Percentiles rank a stretch among this genome's conserved stretches.
Conservation (phyloP, 495 filamentous ascomycete genomes). For the Hypoxylon lenormandii region DNA sequence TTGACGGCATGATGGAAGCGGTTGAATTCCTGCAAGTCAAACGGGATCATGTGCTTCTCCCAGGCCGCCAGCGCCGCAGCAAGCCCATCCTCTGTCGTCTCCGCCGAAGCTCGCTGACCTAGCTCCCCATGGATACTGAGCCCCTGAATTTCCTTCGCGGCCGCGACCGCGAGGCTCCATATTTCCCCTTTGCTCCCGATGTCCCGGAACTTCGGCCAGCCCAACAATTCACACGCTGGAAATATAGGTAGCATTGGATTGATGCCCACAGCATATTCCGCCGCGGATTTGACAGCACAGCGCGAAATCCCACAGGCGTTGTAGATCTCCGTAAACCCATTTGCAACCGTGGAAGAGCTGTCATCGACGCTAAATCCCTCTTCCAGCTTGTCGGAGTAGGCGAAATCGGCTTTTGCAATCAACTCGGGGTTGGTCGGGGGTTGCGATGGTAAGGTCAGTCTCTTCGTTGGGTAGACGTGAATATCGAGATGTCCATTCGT, state of each 20-base stretch:
- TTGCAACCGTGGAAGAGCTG: constrained; percentile 15
- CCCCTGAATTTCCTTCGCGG: constrained; percentile 29
- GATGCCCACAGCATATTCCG: constrained; percentile 10
- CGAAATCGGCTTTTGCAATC: constrained; percentile 31
- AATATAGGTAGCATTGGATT: constrained; percentile 18
- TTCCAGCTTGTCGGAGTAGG: constrained; percentile 17
- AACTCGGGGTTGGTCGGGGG: constrained; percentile 8
- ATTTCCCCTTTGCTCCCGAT: constrained; percentile 6
- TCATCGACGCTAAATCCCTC: constrained; percentile 17
- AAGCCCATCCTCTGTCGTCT: constrained; percentile 15
- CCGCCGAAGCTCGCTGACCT: constrained; percentile 3
- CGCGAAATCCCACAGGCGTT: constrained; percentile 6
- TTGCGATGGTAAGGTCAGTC: constrained; percentile 12
- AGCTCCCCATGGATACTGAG: constrained; percentile 19
- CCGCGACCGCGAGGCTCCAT: constrained; percentile 11
- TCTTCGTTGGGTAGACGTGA: constrained; percentile 30
- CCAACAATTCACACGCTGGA: constrained; percentile 15
- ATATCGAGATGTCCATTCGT: constrained; percentile 30
- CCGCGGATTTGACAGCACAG: constrained; percentile 6
- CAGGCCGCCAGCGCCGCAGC: constrained; percentile 6
- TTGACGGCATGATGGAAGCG: constrained; percentile 25
- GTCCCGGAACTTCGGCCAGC: constrained; percentile 25
- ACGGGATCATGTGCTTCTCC: constrained; percentile 20
- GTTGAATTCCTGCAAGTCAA: constrained; percentile 28
- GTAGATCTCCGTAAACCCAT: constrained; percentile 14